phyloP scores from a whole-genome alignment of 2,329 filamentous ascomycete genomes.

The Hysterium pulicare region DNA sequence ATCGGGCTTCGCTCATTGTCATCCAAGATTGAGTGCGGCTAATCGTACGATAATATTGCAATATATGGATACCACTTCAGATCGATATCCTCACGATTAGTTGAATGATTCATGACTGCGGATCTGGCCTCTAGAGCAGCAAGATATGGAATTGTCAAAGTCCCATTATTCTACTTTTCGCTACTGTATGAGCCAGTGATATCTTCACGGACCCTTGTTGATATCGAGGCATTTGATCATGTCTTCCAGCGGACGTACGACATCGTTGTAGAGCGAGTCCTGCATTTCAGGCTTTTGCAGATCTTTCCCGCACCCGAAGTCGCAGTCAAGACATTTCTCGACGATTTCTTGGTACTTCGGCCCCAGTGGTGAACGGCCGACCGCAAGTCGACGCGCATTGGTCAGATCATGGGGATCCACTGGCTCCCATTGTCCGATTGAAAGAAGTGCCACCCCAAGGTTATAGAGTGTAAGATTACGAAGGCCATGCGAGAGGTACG shows the following conservation, averaged over 20 bases:
- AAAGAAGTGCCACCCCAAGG: constrained; percentile 1
- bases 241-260: constrained; percentile 49
- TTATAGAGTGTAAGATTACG: constrained; percentile 1
- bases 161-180: neutral
- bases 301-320: neutral
- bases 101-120: neutral
- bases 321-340: neutral
- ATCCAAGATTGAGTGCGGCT: too few species aligned
- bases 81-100: neutral
- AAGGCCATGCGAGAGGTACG: neutral
- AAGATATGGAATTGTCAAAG: neutral
- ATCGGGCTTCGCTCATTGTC: too few species aligned
- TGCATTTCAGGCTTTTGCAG: constrained; percentile 3
- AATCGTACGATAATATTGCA: neutral
- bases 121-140: neutral
- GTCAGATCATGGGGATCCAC: neutral
- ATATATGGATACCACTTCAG: neutral
- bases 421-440: constrained; percentile 1
- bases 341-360: neutral
- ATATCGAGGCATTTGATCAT: constrained; percentile 22
- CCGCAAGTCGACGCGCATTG: neutral
- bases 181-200: too few species aligned
- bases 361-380: neutral
- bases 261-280: constrained; percentile 4
- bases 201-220: neutral